Percentiles rank a stretch among this genome's conserved stretches.
Conservation (phyloP, 306 rosid species). For the Cucumis cinereus region DNA sequence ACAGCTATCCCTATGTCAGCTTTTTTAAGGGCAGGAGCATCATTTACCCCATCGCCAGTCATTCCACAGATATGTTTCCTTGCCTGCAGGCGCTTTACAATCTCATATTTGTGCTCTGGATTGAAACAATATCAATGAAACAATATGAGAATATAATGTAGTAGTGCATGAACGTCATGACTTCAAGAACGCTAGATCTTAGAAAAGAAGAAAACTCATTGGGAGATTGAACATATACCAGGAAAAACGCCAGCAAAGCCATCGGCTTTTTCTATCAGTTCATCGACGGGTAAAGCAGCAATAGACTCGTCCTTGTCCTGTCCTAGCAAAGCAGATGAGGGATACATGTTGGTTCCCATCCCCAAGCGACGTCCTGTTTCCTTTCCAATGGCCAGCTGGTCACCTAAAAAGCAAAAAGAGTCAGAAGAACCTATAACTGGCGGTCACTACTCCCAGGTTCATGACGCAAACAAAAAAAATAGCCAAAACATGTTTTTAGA, state of each 20-base stretch:
- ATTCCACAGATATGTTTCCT: slow-evolving; percentile 97
- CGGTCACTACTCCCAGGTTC: neutral
- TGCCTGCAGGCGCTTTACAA: slow-evolving; percentile 96
- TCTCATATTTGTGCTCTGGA: slow-evolving; percentile 94
- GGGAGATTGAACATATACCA: slow-evolving; percentile 35
- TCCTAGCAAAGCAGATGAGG: slow-evolving; percentile 92
- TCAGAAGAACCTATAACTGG: neutral
- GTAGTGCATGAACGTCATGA: neutral
- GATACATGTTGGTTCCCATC: slow-evolving; percentile 99
- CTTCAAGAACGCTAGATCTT: neutral
- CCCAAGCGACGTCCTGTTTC: slow-evolving; percentile 99
- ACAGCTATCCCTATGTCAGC: slow-evolving; percentile 99
- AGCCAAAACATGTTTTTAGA: neutral
- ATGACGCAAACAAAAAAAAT: neutral
- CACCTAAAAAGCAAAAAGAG: slow-evolving; percentile 42
- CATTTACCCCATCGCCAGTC: slow-evolving; percentile 99
- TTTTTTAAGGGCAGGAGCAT: slow-evolving; percentile 97
- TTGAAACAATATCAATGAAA: slow-evolving; percentile 14
- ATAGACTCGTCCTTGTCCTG: slow-evolving; percentile 90
- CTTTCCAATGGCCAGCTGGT: slow-evolving; percentile 95
- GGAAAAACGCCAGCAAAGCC: slow-evolving; percentile 99
- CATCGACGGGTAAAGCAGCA: slow-evolving; percentile 80
- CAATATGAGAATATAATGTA: neutral
- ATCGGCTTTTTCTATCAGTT: slow-evolving; percentile 90
- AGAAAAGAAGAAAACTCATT: neutral